Percentiles rank a stretch among this genome's conserved stretches.
Conservation (phyloP, 2,329 filamentous ascomycete genomes). For the Coniosporium uncinatum region DNA sequence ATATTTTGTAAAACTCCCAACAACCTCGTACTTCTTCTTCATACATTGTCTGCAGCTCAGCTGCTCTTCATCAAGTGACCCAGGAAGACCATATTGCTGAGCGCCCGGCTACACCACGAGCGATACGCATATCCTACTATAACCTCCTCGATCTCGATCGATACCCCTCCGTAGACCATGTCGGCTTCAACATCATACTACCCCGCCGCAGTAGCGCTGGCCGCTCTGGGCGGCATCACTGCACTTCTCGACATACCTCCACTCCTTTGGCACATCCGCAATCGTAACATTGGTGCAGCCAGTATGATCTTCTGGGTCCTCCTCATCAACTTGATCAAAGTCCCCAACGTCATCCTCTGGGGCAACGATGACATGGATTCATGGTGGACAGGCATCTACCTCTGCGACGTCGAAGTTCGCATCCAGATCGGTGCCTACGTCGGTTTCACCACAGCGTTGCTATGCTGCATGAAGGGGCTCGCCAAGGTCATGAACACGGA, state of each 20-base stretch:
- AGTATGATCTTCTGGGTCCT: constrained; percentile 51
- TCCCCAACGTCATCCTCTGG: constrained; percentile 62
- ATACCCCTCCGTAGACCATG: too few relatives aligned
- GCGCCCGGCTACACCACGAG: too few relatives aligned
- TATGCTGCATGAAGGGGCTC: constrained; percentile 55
- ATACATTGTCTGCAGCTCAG: too few relatives aligned
- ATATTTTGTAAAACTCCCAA: too few relatives aligned
- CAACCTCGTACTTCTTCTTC: too few relatives aligned
- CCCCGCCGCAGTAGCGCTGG: constrained; percentile 32
- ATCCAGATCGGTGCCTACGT: constrained; percentile 47
- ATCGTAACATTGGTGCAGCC: constrained; percentile 54
- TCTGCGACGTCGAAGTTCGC: constrained; percentile 61
- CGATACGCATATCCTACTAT: too few relatives aligned
- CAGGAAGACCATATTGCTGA: too few relatives aligned
- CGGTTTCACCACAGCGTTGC: constrained; percentile 44
- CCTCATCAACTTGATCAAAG: constrained; percentile 49
- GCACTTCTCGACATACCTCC: constrained; percentile 50
- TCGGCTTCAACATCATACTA: too few relatives aligned
- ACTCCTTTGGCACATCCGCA: constrained; percentile 52
- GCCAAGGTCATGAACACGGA: constrained; percentile 55
- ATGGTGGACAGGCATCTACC: constrained; percentile 52
- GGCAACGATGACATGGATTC: constrained; percentile 44
- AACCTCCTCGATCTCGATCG: too few relatives aligned
- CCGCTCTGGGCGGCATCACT: constrained; percentile 41
- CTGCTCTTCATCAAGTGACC: too few relatives aligned